Conservation (phyloP, 768 basidiomycete species). For the Rhizopogon vulgaris region DNA sequence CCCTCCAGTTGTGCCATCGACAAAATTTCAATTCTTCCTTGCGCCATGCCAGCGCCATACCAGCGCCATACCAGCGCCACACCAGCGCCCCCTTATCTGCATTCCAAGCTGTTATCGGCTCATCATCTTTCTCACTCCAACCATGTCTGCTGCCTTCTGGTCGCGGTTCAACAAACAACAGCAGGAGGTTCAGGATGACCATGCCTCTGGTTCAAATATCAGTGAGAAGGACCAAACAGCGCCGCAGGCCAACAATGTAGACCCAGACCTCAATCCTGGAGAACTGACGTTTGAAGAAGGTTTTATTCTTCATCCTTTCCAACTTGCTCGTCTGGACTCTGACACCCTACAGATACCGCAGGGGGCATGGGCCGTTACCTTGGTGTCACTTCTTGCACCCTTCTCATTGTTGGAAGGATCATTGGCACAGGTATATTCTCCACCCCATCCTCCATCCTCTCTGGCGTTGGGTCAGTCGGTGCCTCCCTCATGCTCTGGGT, state of each 20-base stretch:
- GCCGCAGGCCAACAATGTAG: constrained; percentile 5
- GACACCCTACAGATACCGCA: constrained; percentile 33
- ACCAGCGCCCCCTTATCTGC: neutral
- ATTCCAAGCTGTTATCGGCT: no score
- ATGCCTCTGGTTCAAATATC: neutral
- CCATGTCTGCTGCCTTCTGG: constrained; percentile 9
- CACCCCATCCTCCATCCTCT: constrained; percentile 53
- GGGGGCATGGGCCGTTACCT: constrained; percentile 56
- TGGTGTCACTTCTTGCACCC: constrained; percentile 50
- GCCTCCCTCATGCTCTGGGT: constrained; percentile 62
- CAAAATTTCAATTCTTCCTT: neutral
- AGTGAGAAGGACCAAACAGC: neutral
- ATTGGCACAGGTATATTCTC: constrained; percentile 66
- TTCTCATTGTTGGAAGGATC: constrained; percentile 51
- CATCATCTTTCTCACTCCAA: neutral
- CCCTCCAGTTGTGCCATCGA: no score
- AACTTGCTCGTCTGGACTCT: neutral
- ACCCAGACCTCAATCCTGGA: constrained; percentile 31
- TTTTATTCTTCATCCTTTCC: constrained; percentile 5
- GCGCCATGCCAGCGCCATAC: neutral
- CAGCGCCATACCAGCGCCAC: no score
- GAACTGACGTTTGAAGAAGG: constrained; percentile 47
- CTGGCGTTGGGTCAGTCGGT: constrained; percentile 50
- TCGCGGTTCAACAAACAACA: constrained; percentile 1
- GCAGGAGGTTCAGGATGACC: neutral